Evolutionary conservation across 345 rosid genomes (phyloP), one percentile per base, ranked within the genome.

Genomic region (Populus tremula): DNA sequence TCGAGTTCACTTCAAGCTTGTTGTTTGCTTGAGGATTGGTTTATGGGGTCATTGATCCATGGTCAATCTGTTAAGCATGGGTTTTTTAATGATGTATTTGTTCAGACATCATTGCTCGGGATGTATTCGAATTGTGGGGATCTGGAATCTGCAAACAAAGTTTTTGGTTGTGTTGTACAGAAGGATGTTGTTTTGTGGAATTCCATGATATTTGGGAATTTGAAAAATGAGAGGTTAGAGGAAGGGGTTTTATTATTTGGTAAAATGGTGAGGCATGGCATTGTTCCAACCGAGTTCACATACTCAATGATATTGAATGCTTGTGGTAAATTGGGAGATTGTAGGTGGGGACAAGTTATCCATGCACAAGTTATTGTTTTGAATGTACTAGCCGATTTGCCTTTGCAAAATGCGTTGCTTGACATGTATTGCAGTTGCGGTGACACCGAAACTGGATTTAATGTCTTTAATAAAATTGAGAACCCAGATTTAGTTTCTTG

Each of bases 111-210:
- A 5, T 75, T 93, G 78, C 85, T 95, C 8, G 91, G 98, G 25
- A 89, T 91, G 94, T 90, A 91, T 75, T 89, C 88, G 2, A 84
- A 81, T 75, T 87, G 89, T 11, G 89, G 92, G 79, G 93, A 93
- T 78, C 66, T 91, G 73, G 90, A 78, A 49, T 95, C 96, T 1
- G 91, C 93, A 0, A 38, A 67, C 64, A 83, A 76, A 35, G 85
- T 88, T 63, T 95, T 95, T 76, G 79, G 73, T 21, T 75, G 67
- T 81, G 82, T 86, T 20, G 82, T 71, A 10, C 84, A 76, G 39
- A 90, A 90, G 79, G 99, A 95, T 83, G 88, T 62, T 5, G 89
- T 91, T 59, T 77, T 89, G 74, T 95, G 98, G 98, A 93, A 92
- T 82, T 85, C 90, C 33, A 88, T 91, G 84, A 92, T 93, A 77